phyloP scores from a whole-genome alignment of 108 stramenopile species.

The Tribonema minus region DNA sequence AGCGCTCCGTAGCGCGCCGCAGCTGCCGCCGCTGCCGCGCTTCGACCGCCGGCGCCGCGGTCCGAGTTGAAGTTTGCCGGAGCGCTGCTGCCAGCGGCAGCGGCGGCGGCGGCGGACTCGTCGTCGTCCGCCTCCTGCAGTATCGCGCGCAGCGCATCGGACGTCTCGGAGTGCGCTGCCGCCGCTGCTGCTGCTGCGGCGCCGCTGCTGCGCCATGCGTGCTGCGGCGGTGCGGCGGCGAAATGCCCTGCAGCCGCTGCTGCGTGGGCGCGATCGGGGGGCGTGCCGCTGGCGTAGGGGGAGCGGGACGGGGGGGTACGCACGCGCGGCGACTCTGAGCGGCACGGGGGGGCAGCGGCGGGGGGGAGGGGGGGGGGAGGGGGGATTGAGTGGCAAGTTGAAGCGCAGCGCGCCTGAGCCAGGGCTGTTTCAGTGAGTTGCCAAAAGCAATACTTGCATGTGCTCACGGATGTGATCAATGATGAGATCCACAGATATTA shows the following conservation, averaged over 20 bases:
- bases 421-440: too few species aligned
- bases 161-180: conserved; percentile 8
- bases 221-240: not conserved
- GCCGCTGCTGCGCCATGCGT: not conserved
- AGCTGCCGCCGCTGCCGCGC: not conserved
- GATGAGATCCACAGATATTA: too few species aligned
- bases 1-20: not conserved
- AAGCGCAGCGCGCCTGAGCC: too few species aligned
- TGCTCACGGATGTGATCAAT: too few species aligned
- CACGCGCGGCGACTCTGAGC: too few species aligned
- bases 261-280: not conserved
- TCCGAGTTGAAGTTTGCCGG: not conserved
- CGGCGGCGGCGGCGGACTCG: not conserved
- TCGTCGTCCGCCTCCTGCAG: conserved; percentile 23
- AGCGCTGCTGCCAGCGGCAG: not conserved
- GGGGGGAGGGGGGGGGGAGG: too few species aligned
- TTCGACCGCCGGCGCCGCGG: not conserved
- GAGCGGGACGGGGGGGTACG: not conserved
- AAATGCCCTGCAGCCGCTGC: not conserved
- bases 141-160: conserved; percentile 16
- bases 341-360: too few species aligned
- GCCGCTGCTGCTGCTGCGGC: conserved; percentile 1
- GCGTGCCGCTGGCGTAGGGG: not conserved
- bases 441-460: too few species aligned
- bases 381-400: too few species aligned